A percentile compares a stretch with the other conserved stretches of the same genome.
These are phyloP conservation scores for Leishmania gerbilli DNA, from an alignment of 208 protist species.

Conservation along the genomic window DNA sequence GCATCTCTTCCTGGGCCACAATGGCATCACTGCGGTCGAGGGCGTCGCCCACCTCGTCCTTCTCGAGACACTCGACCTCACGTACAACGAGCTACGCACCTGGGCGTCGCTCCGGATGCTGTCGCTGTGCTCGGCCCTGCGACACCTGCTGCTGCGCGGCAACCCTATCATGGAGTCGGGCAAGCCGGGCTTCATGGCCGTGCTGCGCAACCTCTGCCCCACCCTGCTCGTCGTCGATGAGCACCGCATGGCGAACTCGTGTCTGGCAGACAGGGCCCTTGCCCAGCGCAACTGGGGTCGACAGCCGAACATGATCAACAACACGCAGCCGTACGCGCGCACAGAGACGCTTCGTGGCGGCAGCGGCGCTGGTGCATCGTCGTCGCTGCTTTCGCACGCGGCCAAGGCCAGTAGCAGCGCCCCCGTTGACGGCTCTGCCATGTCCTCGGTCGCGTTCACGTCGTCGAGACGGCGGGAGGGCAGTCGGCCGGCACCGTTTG, in stretches of 20 bases:
- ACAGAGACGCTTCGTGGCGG: slow-evolving; percentile 3
- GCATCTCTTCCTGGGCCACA: slow-evolving; percentile 85
- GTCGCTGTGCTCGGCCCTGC: slow-evolving; percentile 68
- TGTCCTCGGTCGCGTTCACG: slow-evolving; percentile 24
- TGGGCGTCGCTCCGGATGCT: slow-evolving; percentile 62
- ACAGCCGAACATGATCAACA: slow-evolving; percentile 37
- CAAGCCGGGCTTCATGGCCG: slow-evolving; percentile 32
- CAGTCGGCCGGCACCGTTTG: slow-evolving; percentile 22
- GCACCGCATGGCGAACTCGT: slow-evolving; percentile 48
- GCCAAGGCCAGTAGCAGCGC: neutral
- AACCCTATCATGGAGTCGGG: slow-evolving; percentile 68
- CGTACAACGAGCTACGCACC: slow-evolving; percentile 66
- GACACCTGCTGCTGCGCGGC: slow-evolving; percentile 69
- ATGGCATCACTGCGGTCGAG: slow-evolving; percentile 60
- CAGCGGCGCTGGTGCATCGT: neutral
- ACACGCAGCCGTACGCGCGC: slow-evolving; percentile 13
- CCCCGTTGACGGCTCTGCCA: slow-evolving; percentile 8
- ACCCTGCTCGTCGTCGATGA: slow-evolving; percentile 73
- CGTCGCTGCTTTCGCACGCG: slow-evolving; percentile 1
- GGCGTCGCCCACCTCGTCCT: slow-evolving; percentile 77
- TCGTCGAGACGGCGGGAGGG: slow-evolving; percentile 16
- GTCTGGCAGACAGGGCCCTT: slow-evolving; percentile 46
- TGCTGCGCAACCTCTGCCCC: slow-evolving; percentile 86
- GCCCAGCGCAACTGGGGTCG: slow-evolving; percentile 28
- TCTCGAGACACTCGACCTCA: slow-evolving; percentile 88